Base-by-base conservation (phyloP, 345 rosid genomes). In the Combretum micranthum region DNA sequence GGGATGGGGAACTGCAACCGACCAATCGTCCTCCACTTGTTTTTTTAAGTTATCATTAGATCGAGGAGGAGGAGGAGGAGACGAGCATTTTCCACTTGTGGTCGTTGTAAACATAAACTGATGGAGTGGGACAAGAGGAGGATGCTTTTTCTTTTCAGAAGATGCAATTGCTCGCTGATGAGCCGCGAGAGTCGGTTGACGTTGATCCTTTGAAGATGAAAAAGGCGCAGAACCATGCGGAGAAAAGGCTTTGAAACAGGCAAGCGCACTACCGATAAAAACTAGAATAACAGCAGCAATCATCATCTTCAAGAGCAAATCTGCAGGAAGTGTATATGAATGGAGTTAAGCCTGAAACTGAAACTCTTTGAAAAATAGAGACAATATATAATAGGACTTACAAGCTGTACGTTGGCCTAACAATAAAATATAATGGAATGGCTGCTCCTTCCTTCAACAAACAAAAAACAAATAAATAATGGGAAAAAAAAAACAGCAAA, bases 111-210 rank as follows among this genome's bases (percentile, higher is more conserved):
- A n/a, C n/a, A n/a, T n/a, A n/a, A 65, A 61, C 49, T 82, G 96
- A 68, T 88, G 98, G 65, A 88, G 79, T 26, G 98, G 98, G 58
- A 88, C 80, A 72, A 92, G n/a, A n/a, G 60, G 39, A 22, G 52
- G 49, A 13, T 47, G 46, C 63, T 81, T 67, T 67, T 80, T 84
- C 64, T 72, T 86, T 79, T 70, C 77, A 22, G 80, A 59, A 55
- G 75, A 65, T 15, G 83, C 96, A 92, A 68, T 62, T 88, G 86
- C 37, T 60, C 86, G 75, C 69, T 92, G 98, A 43, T 68, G 93
- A 64, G 44, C 72, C 11, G 95, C 68, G 69, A 92, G 76, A 53
- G 37, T 18, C 39, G 76, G n/a, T n/a, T n/a, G n/a, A n/a, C n/a
- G n/a, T n/a, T 77, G 88, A 72, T 75, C 80, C 71, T 71, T 81